Percentiles rank a stretch among this genome's conserved stretches.
These are phyloP conservation scores for Diplogelasinospora grovesii DNA, from an alignment of 495 filamentous ascomycete genomes.

Conservation along the genomic window DNA sequence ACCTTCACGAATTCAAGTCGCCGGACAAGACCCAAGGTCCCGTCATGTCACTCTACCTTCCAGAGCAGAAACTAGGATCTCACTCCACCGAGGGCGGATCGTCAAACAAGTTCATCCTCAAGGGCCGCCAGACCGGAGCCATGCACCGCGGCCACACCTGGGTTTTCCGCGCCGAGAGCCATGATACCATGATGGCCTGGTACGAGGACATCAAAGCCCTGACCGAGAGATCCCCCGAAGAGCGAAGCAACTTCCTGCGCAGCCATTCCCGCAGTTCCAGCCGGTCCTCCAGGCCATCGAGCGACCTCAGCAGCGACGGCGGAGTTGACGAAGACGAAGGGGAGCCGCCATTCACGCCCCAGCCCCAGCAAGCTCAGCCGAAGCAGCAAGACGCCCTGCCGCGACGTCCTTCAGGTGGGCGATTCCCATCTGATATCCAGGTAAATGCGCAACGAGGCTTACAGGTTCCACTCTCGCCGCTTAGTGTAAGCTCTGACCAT, in stretches of 20 bases:
- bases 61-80: slow-evolving; percentile 90
- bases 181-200: slow-evolving; percentile 97
- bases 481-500: slow-evolving; percentile 62
- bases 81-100: slow-evolving; percentile 77
- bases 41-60: slow-evolving; percentile 92
- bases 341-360: slow-evolving; percentile 64
- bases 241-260: slow-evolving; percentile 78
- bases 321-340: slow-evolving; percentile 82
- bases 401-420: slow-evolving; percentile 73
- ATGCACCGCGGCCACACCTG: slow-evolving; percentile 96
- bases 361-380: slow-evolving; percentile 32
- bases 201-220: slow-evolving; percentile 85
- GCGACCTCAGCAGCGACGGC: slow-evolving; percentile 66
- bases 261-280: slow-evolving; percentile 70
- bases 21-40: slow-evolving; percentile 61
- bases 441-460: slow-evolving; percentile 64
- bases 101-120: slow-evolving; percentile 97
- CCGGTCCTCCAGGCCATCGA: slow-evolving; percentile 55
- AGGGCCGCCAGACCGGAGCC: slow-evolving; percentile 84
- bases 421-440: slow-evolving; percentile 82
- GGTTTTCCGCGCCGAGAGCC: slow-evolving; percentile 92
- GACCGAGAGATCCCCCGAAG: slow-evolving; percentile 82
- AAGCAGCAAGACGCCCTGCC: slow-evolving; percentile 41
- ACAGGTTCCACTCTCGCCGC: slow-evolving; percentile 67
- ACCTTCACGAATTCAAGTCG: slow-evolving; percentile 96